Base-by-base conservation (phyloP, 139 green algal genomes). In the Nannochloris sp. region DNA sequence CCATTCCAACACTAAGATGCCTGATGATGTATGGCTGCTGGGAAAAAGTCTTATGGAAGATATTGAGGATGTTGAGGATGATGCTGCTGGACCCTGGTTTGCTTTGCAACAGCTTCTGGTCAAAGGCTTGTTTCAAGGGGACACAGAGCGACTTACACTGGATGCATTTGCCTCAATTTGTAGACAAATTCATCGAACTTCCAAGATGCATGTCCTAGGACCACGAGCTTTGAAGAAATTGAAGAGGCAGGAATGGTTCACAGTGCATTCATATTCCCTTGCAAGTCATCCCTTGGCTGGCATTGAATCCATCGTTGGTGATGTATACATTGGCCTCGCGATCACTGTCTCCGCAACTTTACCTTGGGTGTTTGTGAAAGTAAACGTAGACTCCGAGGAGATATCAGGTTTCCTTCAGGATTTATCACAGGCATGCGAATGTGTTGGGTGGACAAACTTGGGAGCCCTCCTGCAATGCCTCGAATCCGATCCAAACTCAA, bases 51-150 rank as follows among this genome's bases (percentile, higher is more conserved):
- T 75, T 57, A 53, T 74, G 53, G 59, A 48, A 25, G 50, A 37
- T 8, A n/a, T 18, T 3, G 24, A 18, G 4, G 65, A 59, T 18
- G 62, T 27, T 40, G 46, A 19, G 15, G 61, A 62, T 46, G 68
- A 57, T 55, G 36, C 11, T 55, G 23, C 37, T 29, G 64, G 48
- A 5, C 58, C 67, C 46, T 64, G 74, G 60, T 24, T 87, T 12
- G 70, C 71, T 1, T 27, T 91, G 43, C 87, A 87, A 70, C 85
- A 94, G 70, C 68, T 95, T 48, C 73, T 95, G 8, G 70, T 94
- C 18, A 93, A 91, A 60, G 88, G 87, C 6, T 69, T 96, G 18
- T 80, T 84, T 37, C 79, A 83, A 48, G 60, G 62, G 0, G 68
- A 88, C 8, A 91, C 80, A 2, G 72, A 85, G 62, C 37, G 67